Evolutionary conservation across 2,329 filamentous ascomycete genomes (phyloP), one percentile per base, ranked within the genome.

Genomic region (Claviceps citrina): DNA sequence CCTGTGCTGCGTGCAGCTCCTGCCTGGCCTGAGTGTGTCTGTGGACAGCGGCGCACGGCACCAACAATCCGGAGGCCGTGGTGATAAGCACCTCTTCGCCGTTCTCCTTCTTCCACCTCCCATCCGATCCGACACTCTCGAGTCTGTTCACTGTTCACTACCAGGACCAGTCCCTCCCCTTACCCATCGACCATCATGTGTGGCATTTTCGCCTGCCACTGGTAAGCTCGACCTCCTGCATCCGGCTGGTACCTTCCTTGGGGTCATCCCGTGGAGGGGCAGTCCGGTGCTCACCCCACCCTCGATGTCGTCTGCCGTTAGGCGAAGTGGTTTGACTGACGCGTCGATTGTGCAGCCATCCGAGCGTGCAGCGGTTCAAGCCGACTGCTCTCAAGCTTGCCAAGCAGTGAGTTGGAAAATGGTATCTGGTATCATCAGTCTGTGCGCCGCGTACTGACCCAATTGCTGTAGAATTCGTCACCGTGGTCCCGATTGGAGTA

Each of bases 401-500:
- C 51, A 95, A 95, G 73, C 81, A 84, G 85, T 93, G 75, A 64
- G 83, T 75, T 5, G 13, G 36, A 2, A 12, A 22, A 34, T 10
- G 15, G n/a, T n/a, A n/a, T n/a, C n/a, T 33, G 6, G 19, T n/a
- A 9, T 3, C 1, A n/a, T 6, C 5, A 13, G 4, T n/a, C 28
- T 6, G 10, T 15, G 22, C 27, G 34, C 22, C 10, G 8, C 7
- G 25, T 22, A 38, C 43, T 51, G 45, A 51, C 41, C 16, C 22
- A 27, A 28, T 7, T 3, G 16, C 36, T 31, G 31, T 60, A 93
- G 85, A 59, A 76, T 95, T 58, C 86, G 93, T 54, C 91, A 98
- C 66, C 81, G 91, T 64, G 91, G 91, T 53, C 91, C 91, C 55
- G 91, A 98, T 70, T 98, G 91, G 91, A 94, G 85, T 91, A 70